Base-by-base conservation (phyloP, 2,329 filamentous ascomycete genomes). In the Aspergillus sp. region DNA sequence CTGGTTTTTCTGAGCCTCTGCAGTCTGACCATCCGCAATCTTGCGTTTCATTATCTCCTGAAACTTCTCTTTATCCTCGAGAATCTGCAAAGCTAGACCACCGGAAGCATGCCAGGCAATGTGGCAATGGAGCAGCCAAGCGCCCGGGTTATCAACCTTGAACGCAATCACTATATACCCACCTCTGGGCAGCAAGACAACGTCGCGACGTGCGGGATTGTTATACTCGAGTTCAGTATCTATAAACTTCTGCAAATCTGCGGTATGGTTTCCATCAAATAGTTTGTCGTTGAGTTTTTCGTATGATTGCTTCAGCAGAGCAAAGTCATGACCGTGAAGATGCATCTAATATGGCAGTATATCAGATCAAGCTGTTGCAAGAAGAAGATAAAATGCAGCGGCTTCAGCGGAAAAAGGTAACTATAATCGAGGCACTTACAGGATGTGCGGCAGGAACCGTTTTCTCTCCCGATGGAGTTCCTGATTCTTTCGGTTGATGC, bases 61-160 rank as follows among this genome's bases (percentile, higher is more conserved):
- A 1, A 11, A 44, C 21, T 0, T 4, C 41, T 11, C 17, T 3
- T 13, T 21, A 8, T 44, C 41, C 15, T 61, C 59, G 6, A 61
- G 15, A 5, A 58, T 39, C 27, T 61, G 59, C 59, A 50, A 36
- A 1, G 23, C 49, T 5, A 61, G 8, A 0, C 59, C 59, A 1
- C 23, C 32, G 1, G 42, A 42, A 0, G 56, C 56, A 38, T 61
- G 59, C 27, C 38, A 58, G 4, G 27, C 32, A 19, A 61, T 44
- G 32, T 61, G 59, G n/a, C 59, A 61, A 3, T 61, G 59, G 2
- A 61, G 21, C 7, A 61, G 27, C 59, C 59, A 61, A 1, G 56
- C 36, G 0, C 59, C 59, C 0, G 59, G 59, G 30, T 61, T 61
- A 15, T 61, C 47, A 6, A 44, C 17, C 51, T 21, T 32, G 51